Evolutionary conservation across 2,329 filamentous ascomycete species (phyloP), one percentile per base, ranked within the genome.

Genomic region (Hymenoscyphus fraxineus): DNA sequence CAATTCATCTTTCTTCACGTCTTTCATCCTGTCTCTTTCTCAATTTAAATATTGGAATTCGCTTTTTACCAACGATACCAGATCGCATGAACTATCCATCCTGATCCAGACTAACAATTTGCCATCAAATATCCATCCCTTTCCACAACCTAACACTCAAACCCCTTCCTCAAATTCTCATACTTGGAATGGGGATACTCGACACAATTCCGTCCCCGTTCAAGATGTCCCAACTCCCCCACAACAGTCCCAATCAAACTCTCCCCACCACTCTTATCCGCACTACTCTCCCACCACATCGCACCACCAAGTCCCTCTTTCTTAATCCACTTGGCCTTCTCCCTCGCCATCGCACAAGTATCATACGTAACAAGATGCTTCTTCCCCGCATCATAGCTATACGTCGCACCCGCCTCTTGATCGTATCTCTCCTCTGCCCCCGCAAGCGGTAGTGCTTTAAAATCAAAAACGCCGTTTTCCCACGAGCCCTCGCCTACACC

Each of bases 281-380:
- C 88, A 72, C 89, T 94, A 71, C 87, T 91, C 79, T 97, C 93
- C 56, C 86, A 75, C 92, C 92, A 98, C 93, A 98, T 97, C n/a
- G 85, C 92, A 19, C 94, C 94, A 1, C 93, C 93, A 0, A 97
- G 82, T 0, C 85, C 81, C 56, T 83, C 79, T 22, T 84, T 76
- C 73, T 81, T 84, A 73, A 97, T 85, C 75, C 87, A 97, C 12
- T 84, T 79, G 1, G 88, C 87, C 80, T 97, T 98, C 69, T 78
- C 75, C 69, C 80, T 80, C 3, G 87, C 89, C 76, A 93, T 85
- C 2, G 80, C 78, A 0, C 87, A 83, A 1, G 86, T 94, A 74
- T 93, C 90, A 74, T 96, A 98, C 55, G 85, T 89, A 61, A 98
- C 84, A 80, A 98, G 84, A 64, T 84, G 87, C 65, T 83, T 82